Evolutionary conservation across 2,329 filamentous ascomycete genomes (phyloP).

Genomic region (Epicoccum sorghinum): DNA sequence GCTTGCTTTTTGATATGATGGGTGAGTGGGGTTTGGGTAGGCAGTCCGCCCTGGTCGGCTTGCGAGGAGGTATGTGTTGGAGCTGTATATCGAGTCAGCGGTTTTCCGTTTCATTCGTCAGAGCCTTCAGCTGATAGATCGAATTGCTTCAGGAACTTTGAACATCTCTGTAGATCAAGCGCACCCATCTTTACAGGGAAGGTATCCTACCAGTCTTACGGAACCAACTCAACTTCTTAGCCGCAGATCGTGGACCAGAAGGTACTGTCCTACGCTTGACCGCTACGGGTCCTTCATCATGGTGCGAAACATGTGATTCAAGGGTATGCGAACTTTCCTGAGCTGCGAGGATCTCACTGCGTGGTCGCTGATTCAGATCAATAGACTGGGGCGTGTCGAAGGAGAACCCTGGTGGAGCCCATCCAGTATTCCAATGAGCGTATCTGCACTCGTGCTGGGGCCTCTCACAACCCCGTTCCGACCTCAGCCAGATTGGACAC

Average conservation of each 20-base stretch:
- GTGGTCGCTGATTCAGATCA: not conserved
- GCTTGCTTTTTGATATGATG: no score
- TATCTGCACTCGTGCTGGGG: conserved; percentile 23
- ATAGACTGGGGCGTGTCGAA: not conserved
- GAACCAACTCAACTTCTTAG: not conserved
- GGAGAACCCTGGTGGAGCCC: not conserved
- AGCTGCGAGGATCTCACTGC: not conserved
- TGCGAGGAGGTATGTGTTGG: not conserved
- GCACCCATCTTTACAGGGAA: no score
- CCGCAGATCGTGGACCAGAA: no score
- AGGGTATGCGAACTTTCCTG: not conserved
- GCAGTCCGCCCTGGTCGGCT: not conserved
- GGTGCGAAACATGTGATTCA: no score
- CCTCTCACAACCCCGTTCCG: conserved; percentile 15
- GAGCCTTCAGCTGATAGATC: no score
- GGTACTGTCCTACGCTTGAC: no score
- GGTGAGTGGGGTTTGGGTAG: not conserved
- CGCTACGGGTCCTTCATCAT: no score
- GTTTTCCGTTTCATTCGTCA: no score
- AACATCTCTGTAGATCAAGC: not conserved
- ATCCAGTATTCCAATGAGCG: conserved; percentile 27
- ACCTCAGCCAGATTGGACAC: conserved; percentile 25
- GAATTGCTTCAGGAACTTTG: no score
- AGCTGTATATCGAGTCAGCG: not conserved
- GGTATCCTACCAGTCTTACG: not conserved